Conservation (phyloP, 805 yeast species). For the Candida ficus region DNA sequence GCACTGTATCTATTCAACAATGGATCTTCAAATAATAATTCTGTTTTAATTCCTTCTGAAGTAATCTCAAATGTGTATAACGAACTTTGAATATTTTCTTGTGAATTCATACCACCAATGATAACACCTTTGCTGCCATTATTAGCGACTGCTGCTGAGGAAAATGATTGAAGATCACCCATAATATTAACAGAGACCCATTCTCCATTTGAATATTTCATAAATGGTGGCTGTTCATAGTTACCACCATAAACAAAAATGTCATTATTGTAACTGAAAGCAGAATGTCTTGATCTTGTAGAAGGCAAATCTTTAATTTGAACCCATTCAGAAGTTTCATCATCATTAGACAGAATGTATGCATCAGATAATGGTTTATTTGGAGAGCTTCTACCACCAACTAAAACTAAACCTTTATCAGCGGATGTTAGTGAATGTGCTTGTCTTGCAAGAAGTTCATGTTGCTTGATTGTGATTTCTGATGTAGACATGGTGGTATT, state of each 20-base stretch:
- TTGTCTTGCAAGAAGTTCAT: constrained; percentile 38
- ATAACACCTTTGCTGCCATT: constrained; percentile 34
- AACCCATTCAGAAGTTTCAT: constrained; percentile 34
- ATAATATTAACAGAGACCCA: constrained; percentile 6
- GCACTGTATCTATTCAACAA: constrained; percentile 48
- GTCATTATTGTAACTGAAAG: constrained; percentile 27
- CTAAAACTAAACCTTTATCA: constrained; percentile 30
- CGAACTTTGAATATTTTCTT: constrained; percentile 21
- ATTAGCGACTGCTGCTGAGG: constrained; percentile 34
- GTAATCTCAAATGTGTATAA: constrained; percentile 32
- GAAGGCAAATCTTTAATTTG: constrained; percentile 33
- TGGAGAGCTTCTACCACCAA: constrained; percentile 72
- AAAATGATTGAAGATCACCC: constrained; percentile 20
- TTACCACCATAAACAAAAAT: constrained; percentile 52
- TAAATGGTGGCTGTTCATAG: constrained; percentile 17
- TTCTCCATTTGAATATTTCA: constrained; percentile 13
- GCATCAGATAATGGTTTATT: constrained; percentile 37
- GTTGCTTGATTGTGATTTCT: constrained; percentile 10
- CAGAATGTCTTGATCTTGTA: constrained; percentile 48
- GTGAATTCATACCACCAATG: constrained; percentile 41
- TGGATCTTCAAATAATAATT: constrained; percentile 21
- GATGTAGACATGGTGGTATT: constrained; percentile 12
- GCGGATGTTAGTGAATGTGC: constrained; percentile 46
- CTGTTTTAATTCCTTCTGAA: constrained; percentile 18
- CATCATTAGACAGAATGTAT: constrained; percentile 31